These are phyloP conservation scores for Aureobasidium sp. DNA, from an alignment of 2,329 filamentous ascomycete species.

Conservation along the genomic window DNA sequence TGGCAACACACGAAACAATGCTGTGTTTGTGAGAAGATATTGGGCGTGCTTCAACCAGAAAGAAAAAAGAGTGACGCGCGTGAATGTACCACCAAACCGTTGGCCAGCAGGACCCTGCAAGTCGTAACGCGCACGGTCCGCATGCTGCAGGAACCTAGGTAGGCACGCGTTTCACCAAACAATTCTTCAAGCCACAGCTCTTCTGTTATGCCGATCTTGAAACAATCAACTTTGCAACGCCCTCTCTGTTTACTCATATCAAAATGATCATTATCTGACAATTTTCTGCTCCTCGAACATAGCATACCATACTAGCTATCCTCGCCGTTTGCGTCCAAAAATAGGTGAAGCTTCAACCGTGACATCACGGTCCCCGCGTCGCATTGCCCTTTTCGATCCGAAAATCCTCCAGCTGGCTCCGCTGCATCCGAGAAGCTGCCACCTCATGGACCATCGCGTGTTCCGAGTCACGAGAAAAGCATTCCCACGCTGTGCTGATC, in stretches of 20 bases:
- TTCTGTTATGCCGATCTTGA: not conserved
- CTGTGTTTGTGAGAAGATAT: not conserved
- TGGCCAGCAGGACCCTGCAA: not conserved
- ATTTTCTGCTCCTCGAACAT: not conserved
- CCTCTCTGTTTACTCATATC: not conserved
- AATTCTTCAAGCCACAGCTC: not conserved
- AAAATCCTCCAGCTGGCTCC: not conserved
- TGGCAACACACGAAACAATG: not conserved
- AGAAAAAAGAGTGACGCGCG: not conserved
- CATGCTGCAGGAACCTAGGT: not conserved
- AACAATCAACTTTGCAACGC: not conserved
- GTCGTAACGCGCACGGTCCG: not conserved
- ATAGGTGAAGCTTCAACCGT: not conserved
- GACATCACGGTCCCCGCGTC: not conserved
- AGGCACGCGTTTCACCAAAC: not conserved
- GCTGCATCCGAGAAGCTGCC: not conserved
- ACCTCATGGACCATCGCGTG: not conserved
- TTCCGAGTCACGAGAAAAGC: not conserved
- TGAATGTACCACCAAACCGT: not conserved
- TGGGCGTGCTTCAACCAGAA: not conserved
- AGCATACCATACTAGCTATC: not conserved
- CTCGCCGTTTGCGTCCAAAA: not conserved
- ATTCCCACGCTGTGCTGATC: not conserved
- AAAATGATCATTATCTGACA: not conserved
- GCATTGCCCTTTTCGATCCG: not conserved